phyloP scores from a whole-genome alignment of 2,329 filamentous ascomycete species.

The Dactylellina drechsleri region DNA sequence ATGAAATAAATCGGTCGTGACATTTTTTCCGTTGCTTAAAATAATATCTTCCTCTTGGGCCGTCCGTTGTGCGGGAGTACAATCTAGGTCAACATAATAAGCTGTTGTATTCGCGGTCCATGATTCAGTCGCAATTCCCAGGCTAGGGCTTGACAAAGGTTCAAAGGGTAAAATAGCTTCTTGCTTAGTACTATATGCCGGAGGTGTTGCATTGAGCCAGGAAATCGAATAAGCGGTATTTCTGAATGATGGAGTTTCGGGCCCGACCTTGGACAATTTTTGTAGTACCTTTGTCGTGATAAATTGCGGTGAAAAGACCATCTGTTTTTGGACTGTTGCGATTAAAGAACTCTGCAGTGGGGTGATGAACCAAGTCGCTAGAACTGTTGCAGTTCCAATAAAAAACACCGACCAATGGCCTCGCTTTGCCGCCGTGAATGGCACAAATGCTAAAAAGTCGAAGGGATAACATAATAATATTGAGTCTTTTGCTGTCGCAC shows the following conservation, averaged over 20 bases:
- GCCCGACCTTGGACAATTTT: conserved; percentile 16
- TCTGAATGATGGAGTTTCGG: conserved; percentile 39
- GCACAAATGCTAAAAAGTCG: conserved; percentile 64
- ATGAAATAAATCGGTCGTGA: conserved; percentile 2
- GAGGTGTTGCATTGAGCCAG: conserved; percentile 54
- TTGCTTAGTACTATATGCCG: conserved; percentile 47
- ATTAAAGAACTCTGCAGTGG: conserved; percentile 70
- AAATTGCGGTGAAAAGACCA: conserved; percentile 37
- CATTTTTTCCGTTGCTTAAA: too few relatives aligned
- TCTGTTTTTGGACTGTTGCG: conserved; percentile 58
- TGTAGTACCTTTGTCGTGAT: conserved; percentile 10
- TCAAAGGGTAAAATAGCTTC: conserved; percentile 54
- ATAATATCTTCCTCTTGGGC: too few relatives aligned
- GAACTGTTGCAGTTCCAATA: conserved; percentile 64
- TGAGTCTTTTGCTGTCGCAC: conserved; percentile 64
- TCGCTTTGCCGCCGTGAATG: conserved; percentile 61
- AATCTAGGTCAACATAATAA: conserved; percentile 47
- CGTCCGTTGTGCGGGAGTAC: conserved; percentile 21
- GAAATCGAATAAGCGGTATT: conserved; percentile 53
- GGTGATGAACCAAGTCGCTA: conserved; percentile 69
- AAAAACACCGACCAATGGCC: conserved; percentile 68
- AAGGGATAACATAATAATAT: conserved; percentile 69
- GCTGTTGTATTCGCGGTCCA: conserved; percentile 55
- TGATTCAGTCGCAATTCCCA: conserved; percentile 18
- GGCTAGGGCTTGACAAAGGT: conserved; percentile 6